Conservation (phyloP, 1,284 basidiomycete species). For the Nidula niveotomentosa region DNA sequence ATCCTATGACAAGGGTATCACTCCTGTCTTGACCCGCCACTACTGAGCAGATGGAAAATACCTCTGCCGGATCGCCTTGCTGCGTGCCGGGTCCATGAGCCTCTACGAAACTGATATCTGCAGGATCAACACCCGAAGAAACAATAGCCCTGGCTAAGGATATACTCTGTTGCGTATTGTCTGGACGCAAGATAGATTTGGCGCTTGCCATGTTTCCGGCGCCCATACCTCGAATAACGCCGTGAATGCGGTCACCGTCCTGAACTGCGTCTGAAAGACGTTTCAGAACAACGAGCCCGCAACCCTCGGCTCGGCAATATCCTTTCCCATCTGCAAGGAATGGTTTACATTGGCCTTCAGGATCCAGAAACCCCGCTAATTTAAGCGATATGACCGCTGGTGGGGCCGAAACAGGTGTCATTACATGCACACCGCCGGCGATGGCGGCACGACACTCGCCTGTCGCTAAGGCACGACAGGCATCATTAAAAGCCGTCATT, state of each 20-base stretch:
- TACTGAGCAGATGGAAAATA: slow-evolving; percentile 2
- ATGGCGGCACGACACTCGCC: slow-evolving; percentile 5
- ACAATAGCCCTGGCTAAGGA: neutral
- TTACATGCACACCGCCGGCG: slow-evolving; percentile 4
- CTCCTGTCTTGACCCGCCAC: neutral
- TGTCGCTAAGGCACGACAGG: slow-evolving; percentile 4
- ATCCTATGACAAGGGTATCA: slow-evolving; percentile 1
- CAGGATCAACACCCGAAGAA: slow-evolving; percentile 1
- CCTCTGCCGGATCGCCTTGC: slow-evolving; percentile 1
- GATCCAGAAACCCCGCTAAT: slow-evolving; percentile 1
- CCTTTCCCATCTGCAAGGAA: slow-evolving; percentile 3
- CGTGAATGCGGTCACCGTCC: slow-evolving; percentile 4
- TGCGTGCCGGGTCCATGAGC: slow-evolving; percentile 5
- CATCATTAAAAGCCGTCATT: slow-evolving; percentile 4
- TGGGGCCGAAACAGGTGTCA: slow-evolving; percentile 3
- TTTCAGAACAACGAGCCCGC: slow-evolving; percentile 4
- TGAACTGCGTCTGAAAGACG: slow-evolving; percentile 5
- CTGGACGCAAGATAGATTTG: slow-evolving; percentile 2
- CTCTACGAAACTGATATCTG: slow-evolving; percentile 4
- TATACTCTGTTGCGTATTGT: neutral
- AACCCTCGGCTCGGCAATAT: slow-evolving; percentile 3
- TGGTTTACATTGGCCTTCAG: slow-evolving; percentile 5
- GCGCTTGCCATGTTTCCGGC: slow-evolving; percentile 1
- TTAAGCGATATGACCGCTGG: neutral
- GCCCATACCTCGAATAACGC: slow-evolving; percentile 4